phyloP scores from a whole-genome alignment of 2,329 filamentous ascomycete genomes.

The Zymoseptoria passerinii region DNA sequence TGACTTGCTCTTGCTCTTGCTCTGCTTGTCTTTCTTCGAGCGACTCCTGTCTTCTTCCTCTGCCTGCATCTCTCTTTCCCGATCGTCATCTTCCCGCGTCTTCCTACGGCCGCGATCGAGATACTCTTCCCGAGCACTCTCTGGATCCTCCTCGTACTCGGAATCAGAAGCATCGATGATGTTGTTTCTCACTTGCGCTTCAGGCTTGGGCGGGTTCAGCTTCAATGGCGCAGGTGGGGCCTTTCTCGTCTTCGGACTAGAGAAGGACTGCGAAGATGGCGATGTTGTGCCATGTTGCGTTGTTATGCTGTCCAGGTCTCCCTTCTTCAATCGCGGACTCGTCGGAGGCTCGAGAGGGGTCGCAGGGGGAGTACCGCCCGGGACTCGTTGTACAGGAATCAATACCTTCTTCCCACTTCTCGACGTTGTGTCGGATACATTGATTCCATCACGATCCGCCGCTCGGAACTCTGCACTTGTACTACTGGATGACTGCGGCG shows the following conservation, averaged over 20 bases:
- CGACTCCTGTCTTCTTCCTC: slow-evolving; percentile 55
- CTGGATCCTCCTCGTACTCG: slow-evolving; percentile 72
- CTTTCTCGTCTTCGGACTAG: slow-evolving; percentile 50
- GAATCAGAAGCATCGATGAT: slow-evolving; percentile 61
- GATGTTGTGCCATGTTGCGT: slow-evolving; percentile 12
- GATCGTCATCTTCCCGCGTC: slow-evolving; percentile 82
- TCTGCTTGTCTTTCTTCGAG: slow-evolving; percentile 67
- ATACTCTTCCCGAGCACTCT: slow-evolving; percentile 25
- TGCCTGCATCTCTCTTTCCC: slow-evolving; percentile 61
- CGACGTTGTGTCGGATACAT: neutral
- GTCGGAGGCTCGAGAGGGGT: slow-evolving; percentile 15
- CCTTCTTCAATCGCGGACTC: slow-evolving; percentile 7
- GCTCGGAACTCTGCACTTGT: neutral
- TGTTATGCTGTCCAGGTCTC: slow-evolving; percentile 8
- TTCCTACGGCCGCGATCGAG: slow-evolving; percentile 61
- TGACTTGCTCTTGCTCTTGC: slow-evolving; percentile 34
- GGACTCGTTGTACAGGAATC: neutral
- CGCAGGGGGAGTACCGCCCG: slow-evolving; percentile 17
- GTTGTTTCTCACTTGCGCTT: slow-evolving; percentile 21
- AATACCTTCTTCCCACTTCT: neutral
- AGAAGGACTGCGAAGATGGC: slow-evolving; percentile 10
- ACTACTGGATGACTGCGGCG: slow-evolving; percentile 19
- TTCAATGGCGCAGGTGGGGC: slow-evolving; percentile 78
- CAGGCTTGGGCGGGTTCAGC: slow-evolving; percentile 35
- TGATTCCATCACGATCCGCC: neutral